Conservation (phyloP, 1,284 basidiomycete genomes). For the Vanrija humicola region DNA sequence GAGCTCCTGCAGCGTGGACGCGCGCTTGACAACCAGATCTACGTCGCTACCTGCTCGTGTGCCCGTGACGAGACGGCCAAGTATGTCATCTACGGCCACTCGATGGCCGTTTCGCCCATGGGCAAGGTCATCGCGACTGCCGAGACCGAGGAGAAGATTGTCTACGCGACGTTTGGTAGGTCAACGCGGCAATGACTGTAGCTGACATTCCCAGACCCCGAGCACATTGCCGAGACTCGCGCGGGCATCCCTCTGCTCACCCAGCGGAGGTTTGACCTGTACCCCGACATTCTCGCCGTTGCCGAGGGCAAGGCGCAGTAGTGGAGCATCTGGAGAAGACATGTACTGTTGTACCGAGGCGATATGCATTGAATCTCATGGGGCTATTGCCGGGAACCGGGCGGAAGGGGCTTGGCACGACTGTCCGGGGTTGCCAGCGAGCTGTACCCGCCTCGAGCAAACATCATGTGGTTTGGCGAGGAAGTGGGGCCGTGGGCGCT, state of each 20-base stretch:
- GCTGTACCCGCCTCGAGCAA: too few species aligned
- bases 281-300: slow-evolving; percentile 9
- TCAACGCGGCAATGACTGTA: slow-evolving; percentile 6
- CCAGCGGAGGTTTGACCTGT: slow-evolving; percentile 55
- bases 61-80: slow-evolving; percentile 68
- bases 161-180: slow-evolving; percentile 70
- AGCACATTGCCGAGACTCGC: slow-evolving; percentile 60
- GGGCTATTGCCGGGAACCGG: too few species aligned
- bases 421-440: too few species aligned
- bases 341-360: too few species aligned
- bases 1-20: slow-evolving; percentile 76
- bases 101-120: slow-evolving; percentile 79
- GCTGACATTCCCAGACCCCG: slow-evolving; percentile 57
- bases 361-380: too few species aligned
- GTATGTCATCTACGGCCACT: slow-evolving; percentile 68
- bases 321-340: too few species aligned
- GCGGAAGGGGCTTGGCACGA: too few species aligned
- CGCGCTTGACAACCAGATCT: slow-evolving; percentile 88
- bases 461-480: too few species aligned
- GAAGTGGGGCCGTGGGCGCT: too few species aligned
- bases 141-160: slow-evolving; percentile 67
- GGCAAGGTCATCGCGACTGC: slow-evolving; percentile 68
- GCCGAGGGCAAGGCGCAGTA: not conserved
- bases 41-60: slow-evolving; percentile 83
- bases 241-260: slow-evolving; percentile 73